Conservation (phyloP, 192 early-diverging fungal species). For the Entophlyctis helioformis region DNA sequence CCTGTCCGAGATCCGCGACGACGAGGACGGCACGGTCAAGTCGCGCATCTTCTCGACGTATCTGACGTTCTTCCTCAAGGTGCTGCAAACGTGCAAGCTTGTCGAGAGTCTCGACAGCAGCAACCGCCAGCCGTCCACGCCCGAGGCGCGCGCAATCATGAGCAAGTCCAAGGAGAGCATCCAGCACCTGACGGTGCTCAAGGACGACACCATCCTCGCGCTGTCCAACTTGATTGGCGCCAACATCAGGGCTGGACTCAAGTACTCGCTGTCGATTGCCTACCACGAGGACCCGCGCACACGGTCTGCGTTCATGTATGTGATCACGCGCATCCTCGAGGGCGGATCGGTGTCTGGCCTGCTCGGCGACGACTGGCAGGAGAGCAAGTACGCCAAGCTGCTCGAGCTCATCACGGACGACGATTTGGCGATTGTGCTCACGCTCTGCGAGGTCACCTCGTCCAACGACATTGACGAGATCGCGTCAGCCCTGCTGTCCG, state of each 20-base stretch:
- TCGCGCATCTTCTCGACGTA: constrained; percentile 57
- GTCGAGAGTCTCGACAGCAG: too few relatives aligned
- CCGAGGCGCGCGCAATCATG: not conserved
- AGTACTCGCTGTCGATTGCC: constrained; percentile 77
- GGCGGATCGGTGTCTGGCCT: constrained; percentile 65
- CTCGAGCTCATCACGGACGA: constrained; percentile 39
- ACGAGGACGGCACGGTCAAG: constrained; percentile 38
- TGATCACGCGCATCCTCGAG: constrained; percentile 84
- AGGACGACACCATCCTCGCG: constrained; percentile 78
- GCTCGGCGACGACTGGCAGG: too few relatives aligned
- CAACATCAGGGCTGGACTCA: constrained; percentile 86
- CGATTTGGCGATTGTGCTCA: constrained; percentile 67
- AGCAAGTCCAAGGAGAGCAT: constrained; percentile 44
- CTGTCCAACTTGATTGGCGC: constrained; percentile 82
- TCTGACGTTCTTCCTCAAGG: constrained; percentile 65
- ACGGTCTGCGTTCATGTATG: constrained; percentile 82
- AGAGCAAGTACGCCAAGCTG: constrained; percentile 66
- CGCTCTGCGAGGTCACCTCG: constrained; percentile 71
- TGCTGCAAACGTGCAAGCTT: constrained; percentile 51
- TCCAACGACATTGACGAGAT: constrained; percentile 85
- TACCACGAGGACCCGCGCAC: constrained; percentile 87
- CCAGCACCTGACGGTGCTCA: constrained; percentile 53
- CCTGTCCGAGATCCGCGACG: not conserved
- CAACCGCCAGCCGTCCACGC: too few relatives aligned
- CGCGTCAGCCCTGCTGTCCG: constrained; percentile 57